Percentiles rank a stretch among this genome's conserved stretches.
These are phyloP conservation scores for Citrus unshiu DNA, from an alignment of 345 rosid genomes.

Conservation along the genomic window DNA sequence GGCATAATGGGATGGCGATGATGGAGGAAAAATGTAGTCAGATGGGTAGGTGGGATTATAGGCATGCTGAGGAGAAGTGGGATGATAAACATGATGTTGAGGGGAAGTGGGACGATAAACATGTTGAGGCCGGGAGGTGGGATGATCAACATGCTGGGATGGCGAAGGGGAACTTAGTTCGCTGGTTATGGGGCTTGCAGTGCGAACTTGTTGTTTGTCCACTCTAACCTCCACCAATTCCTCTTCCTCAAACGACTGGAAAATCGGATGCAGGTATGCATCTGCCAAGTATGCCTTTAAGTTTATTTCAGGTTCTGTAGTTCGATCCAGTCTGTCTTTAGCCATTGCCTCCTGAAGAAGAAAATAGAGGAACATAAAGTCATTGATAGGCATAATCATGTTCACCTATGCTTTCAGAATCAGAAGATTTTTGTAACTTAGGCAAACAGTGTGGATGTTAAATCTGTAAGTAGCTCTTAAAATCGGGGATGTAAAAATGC, in stretches of 20 bases:
- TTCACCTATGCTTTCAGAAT: too few species aligned
- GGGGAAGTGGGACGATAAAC: slow-evolving; percentile 35
- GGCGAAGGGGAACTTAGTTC: slow-evolving; percentile 64
- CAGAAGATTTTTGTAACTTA: too few species aligned
- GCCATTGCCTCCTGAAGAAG: slow-evolving; percentile 85
- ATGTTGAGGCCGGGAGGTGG: slow-evolving; percentile 33
- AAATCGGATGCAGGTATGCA: slow-evolving; percentile 93
- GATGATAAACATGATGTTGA: slow-evolving; percentile 28
- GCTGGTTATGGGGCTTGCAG: slow-evolving; percentile 29
- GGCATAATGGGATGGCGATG: slow-evolving; percentile 15
- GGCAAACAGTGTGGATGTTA: too few species aligned
- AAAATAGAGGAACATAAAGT: slow-evolving; percentile 1
- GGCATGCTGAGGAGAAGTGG: slow-evolving; percentile 34
- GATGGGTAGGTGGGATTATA: slow-evolving; percentile 24
- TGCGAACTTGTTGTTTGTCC: slow-evolving; percentile 34
- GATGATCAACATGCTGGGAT: slow-evolving; percentile 37
- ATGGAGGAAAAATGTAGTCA: slow-evolving; percentile 7
- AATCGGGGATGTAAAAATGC: neutral
- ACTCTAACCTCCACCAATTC: slow-evolving; percentile 48
- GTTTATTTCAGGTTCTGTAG: slow-evolving; percentile 53
- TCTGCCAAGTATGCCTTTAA: slow-evolving; percentile 73
- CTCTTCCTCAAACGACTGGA: slow-evolving; percentile 62
- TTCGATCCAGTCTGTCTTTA: slow-evolving; percentile 59
- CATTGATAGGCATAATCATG: neutral
- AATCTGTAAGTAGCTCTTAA: neutral